phyloP scores from a whole-genome alignment of 2,329 filamentous ascomycete species.

The Diaporthe ilicicola region DNA sequence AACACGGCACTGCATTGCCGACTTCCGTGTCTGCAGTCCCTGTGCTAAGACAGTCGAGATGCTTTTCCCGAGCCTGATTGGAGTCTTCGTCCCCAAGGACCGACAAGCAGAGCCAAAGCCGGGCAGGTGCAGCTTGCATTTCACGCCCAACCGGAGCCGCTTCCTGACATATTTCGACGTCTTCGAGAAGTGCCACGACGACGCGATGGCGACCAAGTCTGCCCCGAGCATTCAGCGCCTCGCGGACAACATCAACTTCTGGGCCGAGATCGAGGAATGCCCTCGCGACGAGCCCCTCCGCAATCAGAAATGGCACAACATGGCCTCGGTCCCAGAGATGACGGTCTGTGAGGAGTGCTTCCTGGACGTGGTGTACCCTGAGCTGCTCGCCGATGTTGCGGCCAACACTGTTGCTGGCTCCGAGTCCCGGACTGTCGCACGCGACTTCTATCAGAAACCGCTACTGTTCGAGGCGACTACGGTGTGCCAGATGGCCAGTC shows the following conservation, averaged over 20 bases:
- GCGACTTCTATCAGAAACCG: constrained; percentile 70
- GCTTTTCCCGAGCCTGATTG: constrained; percentile 76
- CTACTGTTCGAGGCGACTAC: constrained; percentile 59
- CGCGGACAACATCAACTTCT: constrained; percentile 68
- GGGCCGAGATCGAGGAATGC: constrained; percentile 70
- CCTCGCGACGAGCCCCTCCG: constrained; percentile 67
- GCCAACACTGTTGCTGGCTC: constrained; percentile 35
- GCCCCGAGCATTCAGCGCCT: constrained; percentile 68
- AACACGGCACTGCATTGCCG: constrained; percentile 68
- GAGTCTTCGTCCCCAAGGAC: constrained; percentile 68
- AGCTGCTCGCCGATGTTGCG: constrained; percentile 57
- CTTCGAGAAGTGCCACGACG: constrained; percentile 65
- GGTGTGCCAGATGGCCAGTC: constrained; percentile 82
- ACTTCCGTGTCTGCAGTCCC: constrained; percentile 78
- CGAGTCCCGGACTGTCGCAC: constrained; percentile 54
- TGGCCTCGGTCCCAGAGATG: constrained; percentile 78
- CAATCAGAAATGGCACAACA: constrained; percentile 79
- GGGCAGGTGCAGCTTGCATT: constrained; percentile 75
- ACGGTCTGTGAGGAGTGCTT: constrained; percentile 91
- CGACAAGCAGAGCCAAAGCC: constrained; percentile 54
- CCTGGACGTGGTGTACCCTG: constrained; percentile 78
- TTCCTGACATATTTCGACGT: constrained; percentile 69
- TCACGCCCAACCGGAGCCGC: constrained; percentile 57
- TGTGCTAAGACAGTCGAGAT: constrained; percentile 78
- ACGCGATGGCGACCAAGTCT: constrained; percentile 52